These are phyloP conservation scores for Babesia ovata DNA, from an alignment of 169 alveolate genomes.

Conservation along the genomic window DNA sequence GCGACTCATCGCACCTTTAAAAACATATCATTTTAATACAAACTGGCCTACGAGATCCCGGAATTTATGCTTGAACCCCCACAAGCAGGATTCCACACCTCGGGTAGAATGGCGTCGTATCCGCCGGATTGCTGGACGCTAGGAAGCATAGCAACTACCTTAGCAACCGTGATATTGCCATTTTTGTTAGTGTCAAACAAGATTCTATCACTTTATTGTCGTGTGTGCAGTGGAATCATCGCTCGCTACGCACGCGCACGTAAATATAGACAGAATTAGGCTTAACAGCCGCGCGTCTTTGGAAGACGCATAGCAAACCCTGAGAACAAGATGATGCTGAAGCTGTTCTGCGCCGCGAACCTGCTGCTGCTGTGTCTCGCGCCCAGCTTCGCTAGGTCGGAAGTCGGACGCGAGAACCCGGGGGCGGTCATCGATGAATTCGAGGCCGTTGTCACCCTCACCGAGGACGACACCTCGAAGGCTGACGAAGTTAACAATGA, in stretches of 20 bases:
- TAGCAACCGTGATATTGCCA: not conserved
- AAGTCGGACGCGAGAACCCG: not conserved
- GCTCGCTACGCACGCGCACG: not conserved
- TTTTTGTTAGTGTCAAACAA: not conserved
- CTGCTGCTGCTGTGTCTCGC: constrained; percentile 5
- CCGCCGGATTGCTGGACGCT: not conserved
- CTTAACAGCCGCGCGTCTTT: not conserved
- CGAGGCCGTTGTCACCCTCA: constrained; percentile 23
- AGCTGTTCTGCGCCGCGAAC: not conserved
- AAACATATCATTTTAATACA: no score
- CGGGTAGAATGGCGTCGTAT: not conserved
- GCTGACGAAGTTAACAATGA: not conserved
- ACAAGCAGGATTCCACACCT: constrained; percentile 40
- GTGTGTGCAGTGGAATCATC: constrained; percentile 27
- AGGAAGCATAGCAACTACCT: not conserved
- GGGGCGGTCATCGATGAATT: not conserved
- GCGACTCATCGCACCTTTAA: no score
- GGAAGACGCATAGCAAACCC: no score
- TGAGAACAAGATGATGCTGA: not conserved
- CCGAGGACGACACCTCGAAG: not conserved
- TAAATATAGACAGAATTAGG: not conserved
- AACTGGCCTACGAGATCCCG: no score
- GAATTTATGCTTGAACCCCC: constrained; percentile 5
- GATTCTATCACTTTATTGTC: not conserved
- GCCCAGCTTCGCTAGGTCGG: not conserved